Evolutionary conservation across 1,284 basidiomycete species (phyloP), one percentile per base, ranked within the genome.

Genomic region (Flammula alnicola): DNA sequence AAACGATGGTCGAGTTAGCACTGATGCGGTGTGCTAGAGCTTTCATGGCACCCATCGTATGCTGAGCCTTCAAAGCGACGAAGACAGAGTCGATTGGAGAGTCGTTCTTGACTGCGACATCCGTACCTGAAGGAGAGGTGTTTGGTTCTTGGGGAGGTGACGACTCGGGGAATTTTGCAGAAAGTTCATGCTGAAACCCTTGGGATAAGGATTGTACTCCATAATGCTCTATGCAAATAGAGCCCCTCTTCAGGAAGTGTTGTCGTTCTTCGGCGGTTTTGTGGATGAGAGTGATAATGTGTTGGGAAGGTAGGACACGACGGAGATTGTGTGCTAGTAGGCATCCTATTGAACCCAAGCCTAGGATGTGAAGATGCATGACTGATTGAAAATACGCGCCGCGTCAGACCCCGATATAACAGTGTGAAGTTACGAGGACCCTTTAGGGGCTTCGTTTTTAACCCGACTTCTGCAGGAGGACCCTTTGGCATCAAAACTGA

Each of bases 321-420:
- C 90, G 84, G 39, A 95, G 79, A 66, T 95, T 81, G 63, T 89
- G 83, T 10, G 93, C 81, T 56, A 96, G 59, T 52, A 96, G 82
- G 22, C 84, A 83, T 52, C 94, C 94, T 57, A 95, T 80, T 42
- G 92, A 78, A 47, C 92, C 91, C 54, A 92, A 70, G 60, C 91
- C 88, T 54, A 90, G 76, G 57, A 89, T 66, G 73, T 90, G 86
- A 63, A 88, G 79, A 58, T 78, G 84, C 88, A 91, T 91, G 55
- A 47, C 44, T 30, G n/a, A n/a, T n/a, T n/a, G n/a, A n/a, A n/a
- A n/a, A n/a, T n/a, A n/a, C n/a, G n/a, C n/a, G n/a, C n/a, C n/a
- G n/a, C n/a, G n/a, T n/a, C n/a, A n/a, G n/a, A n/a, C n/a, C n/a
- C n/a, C n/a, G n/a, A n/a, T n/a, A n/a, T n/a, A n/a, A n/a, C n/a